A percentile compares a stretch with the other conserved stretches of the same genome.
Evolutionary conservation across 495 filamentous ascomycete genomes (phyloP).

Genomic region (Pseudevernia furfuracea): DNA sequence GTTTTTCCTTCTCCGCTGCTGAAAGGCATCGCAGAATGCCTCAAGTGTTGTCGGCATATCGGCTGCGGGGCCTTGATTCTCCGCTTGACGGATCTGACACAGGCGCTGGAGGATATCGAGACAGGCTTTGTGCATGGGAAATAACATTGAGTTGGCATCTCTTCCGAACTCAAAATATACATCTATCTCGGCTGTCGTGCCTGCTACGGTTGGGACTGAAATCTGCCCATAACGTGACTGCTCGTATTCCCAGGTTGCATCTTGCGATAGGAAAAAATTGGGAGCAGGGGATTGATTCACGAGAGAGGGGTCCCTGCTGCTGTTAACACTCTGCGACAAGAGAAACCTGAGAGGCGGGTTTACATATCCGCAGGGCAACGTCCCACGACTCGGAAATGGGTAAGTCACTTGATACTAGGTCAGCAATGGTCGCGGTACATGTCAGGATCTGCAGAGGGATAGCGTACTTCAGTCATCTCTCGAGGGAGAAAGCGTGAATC

Average conservation of each 20-base stretch:
- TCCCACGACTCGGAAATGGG: neutral
- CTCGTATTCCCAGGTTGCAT: neutral
- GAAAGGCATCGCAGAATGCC: slow-evolving; percentile 9
- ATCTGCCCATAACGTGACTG: neutral
- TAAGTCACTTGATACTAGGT: neutral
- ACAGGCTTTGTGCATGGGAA: slow-evolving; percentile 9
- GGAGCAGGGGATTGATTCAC: neutral
- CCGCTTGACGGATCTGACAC: slow-evolving; percentile 8
- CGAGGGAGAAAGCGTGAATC: neutral
- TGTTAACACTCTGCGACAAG: neutral
- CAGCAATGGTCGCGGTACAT: neutral
- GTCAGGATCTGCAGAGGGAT: neutral
- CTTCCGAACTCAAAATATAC: neutral
- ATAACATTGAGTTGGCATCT: neutral
- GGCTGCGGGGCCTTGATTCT: neutral
- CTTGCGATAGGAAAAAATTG: neutral
- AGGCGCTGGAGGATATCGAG: neutral
- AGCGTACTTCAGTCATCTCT: slow-evolving; percentile 1
- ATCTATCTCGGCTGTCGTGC: neutral
- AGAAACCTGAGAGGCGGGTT: neutral
- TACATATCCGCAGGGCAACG: neutral
- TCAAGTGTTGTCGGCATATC: neutral
- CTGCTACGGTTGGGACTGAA: neutral
- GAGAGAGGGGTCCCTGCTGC: neutral
- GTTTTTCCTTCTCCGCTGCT: neutral